Evolutionary conservation across 129 eudicot species (phyloP).

Genomic region (Heracleum sosnowskyi): DNA sequence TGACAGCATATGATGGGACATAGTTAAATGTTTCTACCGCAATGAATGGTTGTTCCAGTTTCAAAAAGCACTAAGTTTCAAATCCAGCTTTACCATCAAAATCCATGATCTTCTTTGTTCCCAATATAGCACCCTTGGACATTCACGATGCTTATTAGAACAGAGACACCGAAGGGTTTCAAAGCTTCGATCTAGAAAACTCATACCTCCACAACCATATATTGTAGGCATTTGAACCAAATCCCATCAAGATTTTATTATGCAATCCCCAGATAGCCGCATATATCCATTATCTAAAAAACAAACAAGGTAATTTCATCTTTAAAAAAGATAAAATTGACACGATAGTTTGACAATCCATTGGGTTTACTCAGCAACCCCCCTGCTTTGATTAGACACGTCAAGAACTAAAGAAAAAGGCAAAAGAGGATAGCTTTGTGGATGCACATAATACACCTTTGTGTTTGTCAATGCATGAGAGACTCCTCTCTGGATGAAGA

Average conservation of each 20-base stretch:
- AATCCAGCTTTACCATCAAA: conserved; percentile 67
- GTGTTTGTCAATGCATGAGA: not conserved
- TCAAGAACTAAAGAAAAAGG: conserved; percentile 5
- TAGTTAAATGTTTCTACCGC: conserved; percentile 28
- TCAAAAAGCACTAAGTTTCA: conserved; percentile 37
- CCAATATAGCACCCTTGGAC: conserved; percentile 85
- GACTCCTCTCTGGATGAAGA: not conserved
- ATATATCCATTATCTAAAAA: conserved; percentile 68
- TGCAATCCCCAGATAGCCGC: conserved; percentile 77
- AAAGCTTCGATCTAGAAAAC: conserved; percentile 50
- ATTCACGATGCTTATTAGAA: conserved; percentile 58
- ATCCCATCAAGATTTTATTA: conserved; percentile 65
- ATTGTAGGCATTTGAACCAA: conserved; percentile 48
- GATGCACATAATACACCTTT: not conserved
- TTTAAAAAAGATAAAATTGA: conserved; percentile 12
- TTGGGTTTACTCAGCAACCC: conserved; percentile 12
- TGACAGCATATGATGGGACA: conserved; percentile 25
- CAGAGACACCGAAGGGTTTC: conserved; percentile 33
- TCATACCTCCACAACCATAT: conserved; percentile 73
- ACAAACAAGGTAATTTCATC: conserved; percentile 37
- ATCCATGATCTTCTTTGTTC: conserved; percentile 65
- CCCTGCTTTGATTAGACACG: not conserved
- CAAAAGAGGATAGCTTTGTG: not conserved
- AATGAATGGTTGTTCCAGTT: conserved; percentile 25
- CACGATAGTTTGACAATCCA: conserved; percentile 11